Percentiles rank a stretch among this genome's conserved stretches.
Conservation (phyloP, 306 rosid genomes). For the Medicago arabica region DNA sequence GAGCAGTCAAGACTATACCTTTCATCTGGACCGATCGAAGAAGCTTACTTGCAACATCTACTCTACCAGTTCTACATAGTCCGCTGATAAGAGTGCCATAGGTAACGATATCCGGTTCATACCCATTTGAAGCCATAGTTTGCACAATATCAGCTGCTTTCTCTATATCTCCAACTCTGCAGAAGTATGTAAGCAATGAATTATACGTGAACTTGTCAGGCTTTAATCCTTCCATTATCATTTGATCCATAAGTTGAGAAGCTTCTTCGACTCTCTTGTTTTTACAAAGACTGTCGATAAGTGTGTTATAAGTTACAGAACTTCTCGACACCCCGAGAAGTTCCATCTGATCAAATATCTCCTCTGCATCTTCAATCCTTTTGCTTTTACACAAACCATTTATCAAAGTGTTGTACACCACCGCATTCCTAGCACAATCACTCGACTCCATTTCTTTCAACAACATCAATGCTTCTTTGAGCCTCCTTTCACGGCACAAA, state of each 20-base stretch:
- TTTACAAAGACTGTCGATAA: conserved; percentile 86
- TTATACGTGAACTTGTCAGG: conserved; percentile 92
- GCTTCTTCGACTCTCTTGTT: conserved; percentile 81
- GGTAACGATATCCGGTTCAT: conserved; percentile 86
- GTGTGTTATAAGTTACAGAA: conserved; percentile 80
- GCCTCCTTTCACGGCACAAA: conserved; percentile 65
- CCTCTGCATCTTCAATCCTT: conserved; percentile 83
- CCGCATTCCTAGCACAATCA: conserved; percentile 80
- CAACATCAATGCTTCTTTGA: conserved; percentile 65
- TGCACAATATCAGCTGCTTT: conserved; percentile 90
- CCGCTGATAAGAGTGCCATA: conserved; percentile 82
- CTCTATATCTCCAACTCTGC: conserved; percentile 76
- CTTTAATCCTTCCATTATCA: conserved; percentile 91
- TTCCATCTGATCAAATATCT: conserved; percentile 95
- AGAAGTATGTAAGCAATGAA: conserved; percentile 77
- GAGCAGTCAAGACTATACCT: conserved; percentile 78
- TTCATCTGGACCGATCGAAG: conserved; percentile 90
- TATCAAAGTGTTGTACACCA: conserved; percentile 79
- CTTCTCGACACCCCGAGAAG: conserved; percentile 85
- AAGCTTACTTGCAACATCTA: conserved; percentile 79
- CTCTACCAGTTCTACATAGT: conserved; percentile 85
- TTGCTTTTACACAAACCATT: conserved; percentile 84
- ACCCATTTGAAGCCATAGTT: conserved; percentile 78
- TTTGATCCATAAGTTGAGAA: conserved; percentile 90
- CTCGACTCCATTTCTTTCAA: conserved; percentile 82